A percentile compares a stretch with the other conserved stretches of the same genome.
Evolutionary conservation across 2,329 filamentous ascomycete genomes (phyloP).

Genomic region (Paraconiothyrium brasiliense): DNA sequence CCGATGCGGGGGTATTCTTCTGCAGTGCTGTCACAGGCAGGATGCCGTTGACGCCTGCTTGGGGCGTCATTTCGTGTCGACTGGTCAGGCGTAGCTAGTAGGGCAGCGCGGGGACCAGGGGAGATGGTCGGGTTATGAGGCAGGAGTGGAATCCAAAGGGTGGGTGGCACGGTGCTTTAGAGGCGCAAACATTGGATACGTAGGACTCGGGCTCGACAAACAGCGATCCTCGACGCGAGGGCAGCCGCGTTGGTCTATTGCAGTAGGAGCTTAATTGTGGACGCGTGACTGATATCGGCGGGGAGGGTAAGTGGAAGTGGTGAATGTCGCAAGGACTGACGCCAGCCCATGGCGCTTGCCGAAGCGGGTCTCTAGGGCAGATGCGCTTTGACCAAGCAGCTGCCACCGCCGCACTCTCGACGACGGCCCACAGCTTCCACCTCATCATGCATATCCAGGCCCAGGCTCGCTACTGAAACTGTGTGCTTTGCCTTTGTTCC

Average conservation of each 20-base stretch:
- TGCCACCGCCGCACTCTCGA: conserved; percentile 17
- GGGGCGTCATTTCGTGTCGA: conserved; percentile 38
- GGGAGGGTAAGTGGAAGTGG: neutral
- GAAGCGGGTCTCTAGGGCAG: conserved; percentile 1
- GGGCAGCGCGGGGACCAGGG: conserved; percentile 9
- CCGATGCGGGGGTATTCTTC: conserved; percentile 42
- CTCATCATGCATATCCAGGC: conserved; percentile 27
- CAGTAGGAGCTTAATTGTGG: neutral
- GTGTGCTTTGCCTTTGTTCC: conserved; percentile 10
- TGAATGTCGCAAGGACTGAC: conserved; percentile 4
- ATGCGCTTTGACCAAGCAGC: conserved; percentile 24
- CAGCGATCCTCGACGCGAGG: conserved; percentile 1
- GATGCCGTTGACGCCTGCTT: conserved; percentile 49
- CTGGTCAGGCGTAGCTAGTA: neutral
- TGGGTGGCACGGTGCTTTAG: conserved; percentile 23
- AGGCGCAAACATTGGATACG: conserved; percentile 26
- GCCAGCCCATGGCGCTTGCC: conserved; percentile 1
- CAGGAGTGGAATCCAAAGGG: conserved; percentile 14
- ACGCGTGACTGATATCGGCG: neutral
- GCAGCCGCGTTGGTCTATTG: neutral
- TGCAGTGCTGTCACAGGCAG: conserved; percentile 50
- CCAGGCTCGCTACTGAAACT: conserved; percentile 13
- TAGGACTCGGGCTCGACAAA: conserved; percentile 1
- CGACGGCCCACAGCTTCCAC: conserved; percentile 17
- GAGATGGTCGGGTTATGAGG: conserved; percentile 14